A percentile compares a stretch with the other conserved stretches of the same genome.
These are phyloP conservation scores for Aspergillus nanangensis DNA, from an alignment of 495 filamentous ascomycete species.

Conservation along the genomic window DNA sequence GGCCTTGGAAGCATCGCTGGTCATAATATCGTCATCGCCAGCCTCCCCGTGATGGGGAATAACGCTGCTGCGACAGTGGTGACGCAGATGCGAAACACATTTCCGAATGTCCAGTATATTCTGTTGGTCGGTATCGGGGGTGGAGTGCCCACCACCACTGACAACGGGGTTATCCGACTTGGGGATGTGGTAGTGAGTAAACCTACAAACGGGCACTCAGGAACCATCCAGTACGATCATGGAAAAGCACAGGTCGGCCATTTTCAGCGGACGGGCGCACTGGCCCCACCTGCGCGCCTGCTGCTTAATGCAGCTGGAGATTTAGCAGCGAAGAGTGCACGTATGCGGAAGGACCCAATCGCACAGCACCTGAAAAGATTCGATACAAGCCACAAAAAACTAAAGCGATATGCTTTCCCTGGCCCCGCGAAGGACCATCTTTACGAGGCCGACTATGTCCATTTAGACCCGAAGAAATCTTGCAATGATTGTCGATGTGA, in stretches of 20 bases:
- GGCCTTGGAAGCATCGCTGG: constrained; percentile 24
- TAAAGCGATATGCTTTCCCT: constrained; percentile 13
- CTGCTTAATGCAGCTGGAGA: constrained; percentile 16
- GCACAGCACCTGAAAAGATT: constrained; percentile 10
- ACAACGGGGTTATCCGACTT: constrained; percentile 24
- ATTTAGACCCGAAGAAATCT: constrained; percentile 4
- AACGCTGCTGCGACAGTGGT: constrained; percentile 18
- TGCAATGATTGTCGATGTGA: constrained; percentile 18
- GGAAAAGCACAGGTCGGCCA: constrained; percentile 18
- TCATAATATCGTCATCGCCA: constrained; percentile 32
- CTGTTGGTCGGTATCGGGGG: constrained; percentile 27
- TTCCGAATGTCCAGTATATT: constrained; percentile 13
- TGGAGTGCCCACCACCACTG: constrained; percentile 21
- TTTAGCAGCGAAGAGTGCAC: constrained; percentile 5
- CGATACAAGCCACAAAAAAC: constrained; percentile 2
- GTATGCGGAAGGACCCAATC: constrained; percentile 9
- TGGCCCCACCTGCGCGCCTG: constrained; percentile 15
- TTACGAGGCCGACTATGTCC: constrained; percentile 18
- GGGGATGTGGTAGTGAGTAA: constrained; percentile 33
- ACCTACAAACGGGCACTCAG: constrained; percentile 15
- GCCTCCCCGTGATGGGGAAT: constrained; percentile 16
- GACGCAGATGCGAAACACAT: constrained; percentile 21
- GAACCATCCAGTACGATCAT: constrained; percentile 23
- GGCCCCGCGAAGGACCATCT: constrained; percentile 19
- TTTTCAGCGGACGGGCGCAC: constrained; percentile 13